Percentiles rank a stretch among this genome's conserved stretches.
Conservation (phyloP, 345 rosid species). For the Aurinia saxatilis region DNA sequence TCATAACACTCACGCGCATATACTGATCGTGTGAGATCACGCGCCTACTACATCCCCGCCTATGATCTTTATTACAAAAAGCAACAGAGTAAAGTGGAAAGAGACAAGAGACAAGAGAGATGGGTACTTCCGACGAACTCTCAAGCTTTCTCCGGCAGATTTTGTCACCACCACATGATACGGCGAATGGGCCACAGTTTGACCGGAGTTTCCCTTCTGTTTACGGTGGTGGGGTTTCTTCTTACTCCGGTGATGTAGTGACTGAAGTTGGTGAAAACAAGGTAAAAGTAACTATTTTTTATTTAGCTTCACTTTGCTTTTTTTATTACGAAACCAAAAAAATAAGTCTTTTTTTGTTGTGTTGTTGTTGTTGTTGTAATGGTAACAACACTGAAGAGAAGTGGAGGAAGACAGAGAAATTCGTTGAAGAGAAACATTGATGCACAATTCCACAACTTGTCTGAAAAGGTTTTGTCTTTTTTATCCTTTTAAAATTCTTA, state of each 20-base stretch:
- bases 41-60: constrained; percentile 17
- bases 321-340: background rate
- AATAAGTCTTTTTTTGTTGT: background rate
- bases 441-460: constrained; percentile 68
- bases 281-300: background rate
- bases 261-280: background rate
- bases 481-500: background rate
- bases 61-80: constrained; percentile 11
- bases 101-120: constrained; percentile 1
- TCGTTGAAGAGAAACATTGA: constrained; percentile 65
- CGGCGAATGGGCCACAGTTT: background rate
- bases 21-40: background rate
- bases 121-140: constrained; percentile 52
- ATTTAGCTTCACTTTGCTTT: background rate
- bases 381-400: constrained; percentile 14
- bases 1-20: background rate
- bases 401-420: constrained; percentile 27
- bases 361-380: background rate
- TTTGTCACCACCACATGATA: background rate
- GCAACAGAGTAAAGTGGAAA: background rate
- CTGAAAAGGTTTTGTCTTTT: constrained; percentile 53
- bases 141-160: constrained; percentile 59
- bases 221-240: constrained; percentile 1
- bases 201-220: background rate
- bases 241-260: background rate